phyloP scores from a whole-genome alignment of 257 asterid genomes.

The Penstemon newberryi region DNA sequence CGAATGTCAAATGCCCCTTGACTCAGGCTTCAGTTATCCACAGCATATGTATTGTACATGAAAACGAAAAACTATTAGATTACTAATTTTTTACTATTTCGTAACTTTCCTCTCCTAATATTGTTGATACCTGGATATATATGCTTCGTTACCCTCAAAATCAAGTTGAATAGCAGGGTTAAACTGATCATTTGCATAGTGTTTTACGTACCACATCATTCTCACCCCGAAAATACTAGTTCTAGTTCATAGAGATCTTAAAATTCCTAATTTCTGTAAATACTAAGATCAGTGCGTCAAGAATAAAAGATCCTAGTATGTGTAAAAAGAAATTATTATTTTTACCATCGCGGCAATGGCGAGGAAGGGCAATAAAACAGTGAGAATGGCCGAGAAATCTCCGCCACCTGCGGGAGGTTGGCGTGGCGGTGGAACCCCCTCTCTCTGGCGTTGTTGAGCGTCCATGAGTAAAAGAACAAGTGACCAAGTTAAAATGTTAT shows the following conservation, averaged over 20 bases:
- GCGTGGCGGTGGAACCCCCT: conserved; percentile 37
- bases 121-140: not conserved
- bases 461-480: conserved; percentile 48
- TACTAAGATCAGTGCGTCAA: not conserved
- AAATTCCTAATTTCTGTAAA: not conserved
- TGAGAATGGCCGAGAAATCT: conserved; percentile 45
- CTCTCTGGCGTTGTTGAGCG: conserved; percentile 60
- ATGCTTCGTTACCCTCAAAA: not conserved
- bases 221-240: not conserved
- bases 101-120: not conserved
- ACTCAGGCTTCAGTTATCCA: not conserved
- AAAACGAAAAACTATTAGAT: not conserved
- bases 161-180: not conserved
- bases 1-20: conserved; percentile 18
- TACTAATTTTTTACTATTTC: conserved; percentile 7
- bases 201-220: not conserved
- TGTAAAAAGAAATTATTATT: not conserved
- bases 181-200: too few species aligned
- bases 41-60: not conserved
- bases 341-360: conserved; percentile 56
- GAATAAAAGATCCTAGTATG: not conserved
- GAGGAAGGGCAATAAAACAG: conserved; percentile 46
- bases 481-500: not conserved
- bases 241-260: not conserved
- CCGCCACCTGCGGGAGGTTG: conserved; percentile 32